Percentiles rank a stretch among this genome's conserved stretches.
Evolutionary conservation across 75 land plant genomes (phyloP).

Genomic region (Picea glauca): DNA sequence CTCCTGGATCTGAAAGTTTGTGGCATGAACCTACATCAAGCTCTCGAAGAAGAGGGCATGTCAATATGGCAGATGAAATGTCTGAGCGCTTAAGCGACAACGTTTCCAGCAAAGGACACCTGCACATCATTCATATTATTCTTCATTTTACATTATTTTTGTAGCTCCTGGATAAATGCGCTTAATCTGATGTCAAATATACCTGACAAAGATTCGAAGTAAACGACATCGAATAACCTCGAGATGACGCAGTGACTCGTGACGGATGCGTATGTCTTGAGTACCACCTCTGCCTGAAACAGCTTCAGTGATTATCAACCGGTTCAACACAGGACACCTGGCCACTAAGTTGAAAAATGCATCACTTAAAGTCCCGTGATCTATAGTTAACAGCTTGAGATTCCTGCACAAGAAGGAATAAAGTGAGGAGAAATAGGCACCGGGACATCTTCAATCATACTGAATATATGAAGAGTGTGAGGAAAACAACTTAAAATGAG

Average conservation of each 20-base stretch:
- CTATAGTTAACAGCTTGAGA: neutral
- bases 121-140: slow-evolving; percentile 20
- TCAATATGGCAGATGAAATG: slow-evolving; percentile 74
- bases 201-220: slow-evolving; percentile 85
- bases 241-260: slow-evolving; percentile 57
- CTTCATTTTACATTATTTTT: neutral
- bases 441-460: no score
- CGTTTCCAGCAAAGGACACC: slow-evolving; percentile 80
- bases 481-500: neutral
- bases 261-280: slow-evolving; percentile 72
- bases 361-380: slow-evolving; percentile 3
- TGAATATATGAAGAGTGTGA: neutral
- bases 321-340: neutral
- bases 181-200: slow-evolving; percentile 6
- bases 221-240: slow-evolving; percentile 75
- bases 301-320: slow-evolving; percentile 7
- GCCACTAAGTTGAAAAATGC: neutral
- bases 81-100: slow-evolving; percentile 76
- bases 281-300: slow-evolving; percentile 42
- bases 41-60: slow-evolving; percentile 59
- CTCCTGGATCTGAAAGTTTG: slow-evolving; percentile 96
- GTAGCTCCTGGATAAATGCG: neutral
- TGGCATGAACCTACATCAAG: slow-evolving; percentile 86
- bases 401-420: neutral
- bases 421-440: no score